Evolutionary conservation across 352 stramenopile genomes (phyloP), one percentile per base, ranked within the genome.

Genomic region (Elongisporangium undulatum): DNA sequence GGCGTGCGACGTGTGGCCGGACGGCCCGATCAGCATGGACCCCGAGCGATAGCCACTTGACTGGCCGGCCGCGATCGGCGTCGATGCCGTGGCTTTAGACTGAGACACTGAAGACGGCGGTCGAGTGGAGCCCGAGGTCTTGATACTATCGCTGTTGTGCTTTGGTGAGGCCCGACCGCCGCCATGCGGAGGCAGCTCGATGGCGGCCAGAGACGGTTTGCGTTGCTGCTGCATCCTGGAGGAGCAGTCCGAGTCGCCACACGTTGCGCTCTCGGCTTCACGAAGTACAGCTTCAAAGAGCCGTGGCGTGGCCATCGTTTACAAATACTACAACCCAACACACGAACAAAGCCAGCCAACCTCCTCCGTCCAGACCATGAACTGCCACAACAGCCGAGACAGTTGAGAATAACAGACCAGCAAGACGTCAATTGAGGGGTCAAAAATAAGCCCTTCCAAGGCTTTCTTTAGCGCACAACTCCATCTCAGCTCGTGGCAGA

Each of bases 1-100:
- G n/a, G 79, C 76, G 49, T 85, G 74, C 0, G 76, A 85, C 17
- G 75, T 75, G 56, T 83, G 78, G 51, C 24, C 34, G 9, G 34
- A 45, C 34, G 34, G 34, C 12, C 34, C 34, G 10, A 45, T 45
- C 12, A 45, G 17, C 34, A 45, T 16, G 2, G 34, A 45, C 34
- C 34, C 34, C 2, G 34, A 45, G 34, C 34, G 34, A 45, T 45
- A 12, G 13, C 34, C 34, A 12, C 7, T 9, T 4, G 34, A 45
- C 4, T 45, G 34, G 3, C 34, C 34, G 12, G 34, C 34, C 13
- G 12, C 34, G 34, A 45, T 45, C 4, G 34, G 34, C 10, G 10
- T 45, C 34, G 34, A 10, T 17, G 34, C 17, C 2, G 13, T 45
- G 0, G 13, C 34, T 45, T 45, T 45, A 0, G 34, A 45, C 17